Evolutionary conservation across 1,284 basidiomycete species (phyloP).

Genomic region (Inonotus hispidus): DNA sequence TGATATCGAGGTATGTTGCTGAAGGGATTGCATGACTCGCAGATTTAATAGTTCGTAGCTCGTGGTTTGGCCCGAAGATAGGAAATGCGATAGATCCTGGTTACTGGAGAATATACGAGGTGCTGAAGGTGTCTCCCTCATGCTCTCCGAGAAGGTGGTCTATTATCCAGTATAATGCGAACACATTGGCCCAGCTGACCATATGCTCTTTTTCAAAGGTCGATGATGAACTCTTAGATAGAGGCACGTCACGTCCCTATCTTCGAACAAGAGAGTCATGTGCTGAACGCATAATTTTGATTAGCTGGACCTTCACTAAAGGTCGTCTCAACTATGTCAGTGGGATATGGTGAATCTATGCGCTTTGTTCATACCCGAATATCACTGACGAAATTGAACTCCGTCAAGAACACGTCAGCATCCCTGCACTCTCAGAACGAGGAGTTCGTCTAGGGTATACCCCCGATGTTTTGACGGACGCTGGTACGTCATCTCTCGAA

Average conservation of each 20-base stretch:
- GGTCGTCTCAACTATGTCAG: conserved; percentile 86
- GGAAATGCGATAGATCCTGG: conserved; percentile 67
- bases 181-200: neutral
- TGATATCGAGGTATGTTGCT: conserved; percentile 49
- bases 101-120: conserved; percentile 69
- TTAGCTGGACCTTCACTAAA: conserved; percentile 68
- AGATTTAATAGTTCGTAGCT: conserved; percentile 35
- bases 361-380: neutral
- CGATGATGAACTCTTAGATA: conserved; percentile 66
- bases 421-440: conserved; percentile 55
- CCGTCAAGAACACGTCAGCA: conserved; percentile 73
- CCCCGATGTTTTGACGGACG: conserved; percentile 84
- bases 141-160: conserved; percentile 65
- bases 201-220: conserved; percentile 38
- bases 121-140: conserved; percentile 60
- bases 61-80: conserved; percentile 68
- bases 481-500: conserved; percentile 44
- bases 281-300: neutral
- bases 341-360: conserved; percentile 65
- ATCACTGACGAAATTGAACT: neutral
- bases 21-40: neutral
- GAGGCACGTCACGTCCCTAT: conserved; percentile 41
- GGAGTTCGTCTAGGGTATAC: conserved; percentile 84
- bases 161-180: neutral
- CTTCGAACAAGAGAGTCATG: neutral